Evolutionary conservation across 768 basidiomycete genomes (phyloP).

Genomic region (Exsudoporus frostii): DNA sequence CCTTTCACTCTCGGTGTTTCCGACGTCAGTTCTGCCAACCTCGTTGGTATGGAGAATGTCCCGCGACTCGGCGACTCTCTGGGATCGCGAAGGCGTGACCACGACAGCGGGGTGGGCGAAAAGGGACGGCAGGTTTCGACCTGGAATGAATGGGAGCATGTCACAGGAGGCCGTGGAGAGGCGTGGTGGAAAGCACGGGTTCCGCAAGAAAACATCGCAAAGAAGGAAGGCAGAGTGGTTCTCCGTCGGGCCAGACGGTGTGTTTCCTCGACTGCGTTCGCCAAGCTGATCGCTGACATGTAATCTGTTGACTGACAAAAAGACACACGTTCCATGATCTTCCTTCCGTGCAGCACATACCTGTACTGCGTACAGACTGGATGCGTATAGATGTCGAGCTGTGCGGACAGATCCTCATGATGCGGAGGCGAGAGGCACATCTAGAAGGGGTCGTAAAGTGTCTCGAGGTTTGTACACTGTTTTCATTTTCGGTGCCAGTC

Average conservation of each 20-base stretch:
- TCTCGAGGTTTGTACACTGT: constrained; percentile 43
- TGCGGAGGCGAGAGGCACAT: constrained; percentile 66
- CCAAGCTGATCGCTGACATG: background rate
- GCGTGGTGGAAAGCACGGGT: constrained; percentile 19
- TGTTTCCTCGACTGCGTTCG: constrained; percentile 1
- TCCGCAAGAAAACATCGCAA: constrained; percentile 12
- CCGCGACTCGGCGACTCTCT: constrained; percentile 8
- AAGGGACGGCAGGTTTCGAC: constrained; percentile 42
- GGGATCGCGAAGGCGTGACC: background rate
- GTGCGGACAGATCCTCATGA: constrained; percentile 68
- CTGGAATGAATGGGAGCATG: constrained; percentile 42
- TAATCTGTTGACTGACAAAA: constrained; percentile 29
- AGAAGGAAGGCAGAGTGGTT: constrained; percentile 7
- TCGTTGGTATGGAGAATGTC: constrained; percentile 16
- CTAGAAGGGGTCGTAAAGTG: constrained; percentile 60
- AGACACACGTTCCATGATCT: constrained; percentile 70
- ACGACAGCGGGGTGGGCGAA: constrained; percentile 1
- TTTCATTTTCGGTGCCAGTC: constrained; percentile 5
- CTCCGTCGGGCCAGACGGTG: constrained; percentile 28
- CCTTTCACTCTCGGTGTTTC: constrained; percentile 30
- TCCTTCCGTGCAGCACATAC: constrained; percentile 43
- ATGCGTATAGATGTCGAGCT: constrained; percentile 81
- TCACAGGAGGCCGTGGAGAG: constrained; percentile 10
- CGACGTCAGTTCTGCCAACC: constrained; percentile 27
- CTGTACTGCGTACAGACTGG: constrained; percentile 52